Base-by-base conservation (phyloP, 345 rosid species). In the Murraya paniculata region DNA sequence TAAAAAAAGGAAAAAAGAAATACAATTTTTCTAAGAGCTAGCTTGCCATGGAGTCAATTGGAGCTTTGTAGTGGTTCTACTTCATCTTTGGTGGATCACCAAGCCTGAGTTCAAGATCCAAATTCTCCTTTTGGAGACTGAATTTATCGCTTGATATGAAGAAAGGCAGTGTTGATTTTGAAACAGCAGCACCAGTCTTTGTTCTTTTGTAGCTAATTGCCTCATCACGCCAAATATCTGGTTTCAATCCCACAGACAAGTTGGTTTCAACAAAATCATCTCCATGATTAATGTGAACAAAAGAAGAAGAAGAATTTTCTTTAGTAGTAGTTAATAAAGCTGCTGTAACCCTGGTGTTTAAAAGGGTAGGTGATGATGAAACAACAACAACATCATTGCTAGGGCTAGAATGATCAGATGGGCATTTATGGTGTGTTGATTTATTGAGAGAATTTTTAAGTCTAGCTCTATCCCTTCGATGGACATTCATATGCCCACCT, bases 81-180 rank as follows among this genome's bases (percentile, higher is more conserved):
- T 87, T 89, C 81, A 88, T 84, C 39, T 86, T 78, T 60, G 89
- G 82, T n/a, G 89, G 82, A 75, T 86, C 72, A 59, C 98, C 97
- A 78, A 94, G 95, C 88, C 95, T 86, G 76, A 94, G 94, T 88
- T 94, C 98, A 83, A 94, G 98, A 87, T 94, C 97, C 85, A 94
- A 79, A 55, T 86, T 93, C 14, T 90, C 91, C 68, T 77, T 76
- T 64, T 77, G 84, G 76, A 73, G 71, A 66, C 74, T 64, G 64
- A n/a, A 78, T 19, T 75, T 83, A 61, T 76, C 84, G 14, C 53
- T 33, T 48, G 86, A 66, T 41, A 79, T 64, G 16, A 82, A 64
- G 14, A 77, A 70, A 7, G 86, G 81, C 69, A 73, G 57, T 21
- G 80, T 64, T 41, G 85, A 70, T 27, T 78, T 64, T 41, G 85